A percentile compares a stretch with the other conserved stretches of the same genome.
These are phyloP conservation scores for Arthrobotrys pseudoclavata DNA, from an alignment of 2,329 filamentous ascomycete species.

Conservation along the genomic window DNA sequence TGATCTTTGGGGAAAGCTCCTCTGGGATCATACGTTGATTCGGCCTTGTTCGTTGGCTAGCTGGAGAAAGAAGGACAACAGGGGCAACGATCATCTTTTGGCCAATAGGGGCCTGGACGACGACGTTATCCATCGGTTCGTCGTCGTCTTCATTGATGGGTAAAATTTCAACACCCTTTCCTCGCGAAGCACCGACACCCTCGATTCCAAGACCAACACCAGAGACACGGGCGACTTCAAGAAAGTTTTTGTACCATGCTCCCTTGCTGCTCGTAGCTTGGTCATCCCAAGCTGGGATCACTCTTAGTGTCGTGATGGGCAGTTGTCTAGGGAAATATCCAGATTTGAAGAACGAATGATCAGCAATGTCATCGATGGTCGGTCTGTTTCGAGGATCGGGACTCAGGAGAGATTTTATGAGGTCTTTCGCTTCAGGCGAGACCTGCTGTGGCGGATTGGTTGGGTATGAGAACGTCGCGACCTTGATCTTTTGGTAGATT, in stretches of 20 bases:
- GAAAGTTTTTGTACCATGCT: constrained; percentile 62
- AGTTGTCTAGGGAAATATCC: constrained; percentile 77
- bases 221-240: constrained; percentile 61
- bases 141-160: constrained; percentile 56
- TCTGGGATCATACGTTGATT: constrained; percentile 57
- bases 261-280: constrained; percentile 48
- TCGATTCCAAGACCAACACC: constrained; percentile 62
- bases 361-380: constrained; percentile 81
- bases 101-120: constrained; percentile 53
- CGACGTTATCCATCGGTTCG: constrained; percentile 49
- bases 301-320: constrained; percentile 67
- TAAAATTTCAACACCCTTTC: constrained; percentile 56
- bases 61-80: constrained; percentile 54
- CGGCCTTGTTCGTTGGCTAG: constrained; percentile 49
- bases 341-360: constrained; percentile 82
- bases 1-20: constrained; percentile 59
- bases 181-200: constrained; percentile 61
- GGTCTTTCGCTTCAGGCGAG: constrained; percentile 80
- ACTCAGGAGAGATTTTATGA: constrained; percentile 79
- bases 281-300: constrained; percentile 68
- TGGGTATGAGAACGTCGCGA: constrained; percentile 64
- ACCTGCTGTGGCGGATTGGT: constrained; percentile 78
- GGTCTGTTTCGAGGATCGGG: constrained; percentile 81
- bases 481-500: constrained; percentile 75
- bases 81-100: constrained; percentile 59